Evolutionary conservation across 2,329 filamentous ascomycete species (phyloP).

Genomic region (Helminthosporium solani): DNA sequence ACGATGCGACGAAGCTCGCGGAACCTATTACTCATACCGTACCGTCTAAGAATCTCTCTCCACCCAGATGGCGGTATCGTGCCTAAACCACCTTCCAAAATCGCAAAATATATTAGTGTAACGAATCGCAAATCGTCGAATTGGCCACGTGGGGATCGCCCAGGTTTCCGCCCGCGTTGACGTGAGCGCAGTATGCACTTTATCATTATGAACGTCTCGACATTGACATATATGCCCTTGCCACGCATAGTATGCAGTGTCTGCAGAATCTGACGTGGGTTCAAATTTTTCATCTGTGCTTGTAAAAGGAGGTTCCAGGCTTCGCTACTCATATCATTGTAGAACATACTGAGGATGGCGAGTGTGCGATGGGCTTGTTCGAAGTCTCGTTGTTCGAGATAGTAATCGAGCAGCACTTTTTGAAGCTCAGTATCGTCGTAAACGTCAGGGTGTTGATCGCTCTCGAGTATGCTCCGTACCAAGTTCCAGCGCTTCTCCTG

Average conservation of each 20-base stretch:
- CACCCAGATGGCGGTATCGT: constrained; percentile 50
- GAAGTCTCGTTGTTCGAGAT: constrained; percentile 54
- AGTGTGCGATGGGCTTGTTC: constrained; percentile 57
- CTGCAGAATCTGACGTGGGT: constrained; percentile 28
- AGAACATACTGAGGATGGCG: constrained; percentile 52
- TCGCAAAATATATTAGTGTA: constrained; percentile 49
- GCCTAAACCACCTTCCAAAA: constrained; percentile 48
- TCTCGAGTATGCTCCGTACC: constrained; percentile 55
- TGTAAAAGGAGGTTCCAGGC: constrained; percentile 53
- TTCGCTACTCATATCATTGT: constrained; percentile 37
- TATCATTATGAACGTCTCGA: constrained; percentile 47
- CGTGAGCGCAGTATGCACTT: constrained; percentile 43
- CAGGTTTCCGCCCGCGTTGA: constrained; percentile 39
- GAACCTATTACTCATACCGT: constrained; percentile 58
- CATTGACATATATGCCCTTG: constrained; percentile 45
- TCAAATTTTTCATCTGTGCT: constrained; percentile 35
- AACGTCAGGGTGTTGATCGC: constrained; percentile 65
- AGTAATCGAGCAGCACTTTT: constrained; percentile 54
- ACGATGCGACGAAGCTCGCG: constrained; percentile 54
- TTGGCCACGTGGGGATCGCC: neutral
- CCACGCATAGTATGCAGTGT: constrained; percentile 54
- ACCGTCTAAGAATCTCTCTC: constrained; percentile 60
- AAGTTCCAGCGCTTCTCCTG: constrained; percentile 55
- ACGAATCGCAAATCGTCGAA: constrained; percentile 49
- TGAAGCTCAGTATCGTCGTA: constrained; percentile 59